phyloP scores from a whole-genome alignment of 1,139 yeast species.

The Protomyces inundatus region DNA sequence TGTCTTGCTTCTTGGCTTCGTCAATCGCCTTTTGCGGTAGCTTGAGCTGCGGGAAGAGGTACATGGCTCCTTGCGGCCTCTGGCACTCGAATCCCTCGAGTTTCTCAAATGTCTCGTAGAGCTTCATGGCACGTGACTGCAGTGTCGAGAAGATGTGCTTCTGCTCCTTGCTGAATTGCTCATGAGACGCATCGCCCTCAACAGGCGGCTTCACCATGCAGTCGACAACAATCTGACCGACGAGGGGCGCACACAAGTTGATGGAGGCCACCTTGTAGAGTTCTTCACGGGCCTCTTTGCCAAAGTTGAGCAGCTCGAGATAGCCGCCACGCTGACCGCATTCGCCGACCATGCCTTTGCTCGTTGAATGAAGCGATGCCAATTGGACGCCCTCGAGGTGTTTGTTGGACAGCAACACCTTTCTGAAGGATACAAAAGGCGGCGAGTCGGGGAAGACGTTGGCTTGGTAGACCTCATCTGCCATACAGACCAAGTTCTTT shows the following conservation, averaged over 20 bases:
- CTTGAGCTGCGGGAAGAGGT: constrained; percentile 74
- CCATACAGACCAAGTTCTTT: constrained; percentile 76
- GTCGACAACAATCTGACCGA: constrained; percentile 90
- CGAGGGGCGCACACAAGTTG: constrained; percentile 84
- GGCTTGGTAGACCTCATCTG: constrained; percentile 98
- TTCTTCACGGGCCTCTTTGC: constrained; percentile 60
- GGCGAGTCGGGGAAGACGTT: constrained; percentile 59
- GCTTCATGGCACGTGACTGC: constrained; percentile 54
- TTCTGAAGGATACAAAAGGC: constrained; percentile 44
- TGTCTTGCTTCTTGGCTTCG: constrained; percentile 52
- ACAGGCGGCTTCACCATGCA: constrained; percentile 89
- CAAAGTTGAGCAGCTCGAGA: constrained; percentile 85
- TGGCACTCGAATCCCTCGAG: constrained; percentile 82
- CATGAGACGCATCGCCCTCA: constrained; percentile 70
- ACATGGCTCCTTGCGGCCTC: constrained; percentile 86
- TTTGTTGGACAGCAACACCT: constrained; percentile 43
- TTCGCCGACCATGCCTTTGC: constrained; percentile 95
- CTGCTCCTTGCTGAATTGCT: constrained; percentile 59
- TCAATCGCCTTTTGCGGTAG: constrained; percentile 59
- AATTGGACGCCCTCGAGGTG: constrained; percentile 68
- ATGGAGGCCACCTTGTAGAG: constrained; percentile 82
- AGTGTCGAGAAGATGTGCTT: constrained; percentile 57
- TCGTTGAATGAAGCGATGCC: constrained; percentile 90
- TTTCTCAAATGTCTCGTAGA: constrained; percentile 63
- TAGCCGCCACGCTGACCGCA: constrained; percentile 99